Evolutionary conservation across 176 grass and related monocot species (phyloP).

Genomic region (Coix lacrymajobi): DNA sequence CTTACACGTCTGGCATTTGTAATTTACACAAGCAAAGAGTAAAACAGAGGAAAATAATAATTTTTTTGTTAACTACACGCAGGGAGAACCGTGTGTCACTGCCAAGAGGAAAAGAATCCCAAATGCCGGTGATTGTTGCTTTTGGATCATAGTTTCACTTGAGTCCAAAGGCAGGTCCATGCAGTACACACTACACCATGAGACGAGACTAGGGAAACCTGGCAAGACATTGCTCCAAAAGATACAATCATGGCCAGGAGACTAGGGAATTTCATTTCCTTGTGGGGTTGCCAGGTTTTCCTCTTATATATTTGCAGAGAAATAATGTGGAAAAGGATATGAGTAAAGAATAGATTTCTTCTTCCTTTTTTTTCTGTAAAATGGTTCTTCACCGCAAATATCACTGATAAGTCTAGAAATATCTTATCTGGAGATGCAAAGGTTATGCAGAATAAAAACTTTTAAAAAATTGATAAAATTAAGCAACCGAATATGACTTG

Average conservation of each 20-base stretch:
- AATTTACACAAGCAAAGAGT: neutral
- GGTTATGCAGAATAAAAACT: constrained; percentile 23
- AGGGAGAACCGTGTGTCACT: neutral
- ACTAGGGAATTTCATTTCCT: constrained; percentile 9
- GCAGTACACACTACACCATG: constrained; percentile 14
- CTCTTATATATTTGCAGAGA: neutral
- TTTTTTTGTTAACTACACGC: neutral
- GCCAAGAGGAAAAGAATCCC: constrained; percentile 16
- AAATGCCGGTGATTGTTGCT: constrained; percentile 16
- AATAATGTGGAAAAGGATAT: neutral
- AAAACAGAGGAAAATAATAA: constrained; percentile 1
- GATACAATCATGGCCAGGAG: constrained; percentile 12
- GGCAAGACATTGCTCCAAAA: constrained; percentile 18
- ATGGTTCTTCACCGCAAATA: neutral
- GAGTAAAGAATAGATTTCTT: neutral
- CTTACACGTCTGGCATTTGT: neutral
- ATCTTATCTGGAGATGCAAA: constrained; percentile 35
- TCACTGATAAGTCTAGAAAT: constrained; percentile 8
- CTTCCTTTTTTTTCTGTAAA: neutral
- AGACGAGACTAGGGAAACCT: constrained; percentile 14
- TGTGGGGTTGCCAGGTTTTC: neutral
- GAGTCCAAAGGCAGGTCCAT: constrained; percentile 30
- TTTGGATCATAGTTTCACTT: constrained; percentile 42
- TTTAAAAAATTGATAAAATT: neutral
- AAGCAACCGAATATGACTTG: neutral